Conservation (phyloP, 768 basidiomycete species). For the Lactarius indigo region DNA sequence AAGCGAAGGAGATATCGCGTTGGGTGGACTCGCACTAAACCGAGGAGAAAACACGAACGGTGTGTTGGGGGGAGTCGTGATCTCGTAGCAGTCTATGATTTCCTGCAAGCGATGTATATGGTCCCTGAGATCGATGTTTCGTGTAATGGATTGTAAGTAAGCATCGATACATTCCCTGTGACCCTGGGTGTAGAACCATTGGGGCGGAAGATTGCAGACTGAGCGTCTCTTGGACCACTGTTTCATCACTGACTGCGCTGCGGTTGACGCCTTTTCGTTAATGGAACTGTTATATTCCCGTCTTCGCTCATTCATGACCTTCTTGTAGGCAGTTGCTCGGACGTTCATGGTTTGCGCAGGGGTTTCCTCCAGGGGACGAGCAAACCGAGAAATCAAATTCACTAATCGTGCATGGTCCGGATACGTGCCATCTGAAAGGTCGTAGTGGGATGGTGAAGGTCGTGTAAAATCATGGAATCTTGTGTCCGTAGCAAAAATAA, state of each 20-base stretch:
- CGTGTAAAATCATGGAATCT: not conserved
- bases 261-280: not conserved
- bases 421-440: slow-evolving; percentile 1
- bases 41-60: not conserved
- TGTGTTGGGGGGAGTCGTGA: not conserved
- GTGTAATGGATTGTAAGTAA: not conserved
- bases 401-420: not conserved
- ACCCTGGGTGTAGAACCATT: not conserved
- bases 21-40: not conserved
- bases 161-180: not conserved
- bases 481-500: not conserved
- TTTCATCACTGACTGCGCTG: slow-evolving; percentile 25
- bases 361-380: not conserved
- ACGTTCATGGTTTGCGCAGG: not conserved
- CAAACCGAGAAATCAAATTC: not conserved
- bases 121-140: not conserved
- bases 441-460: slow-evolving; percentile 27
- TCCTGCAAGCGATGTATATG: slow-evolving; percentile 7
- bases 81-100: not conserved
- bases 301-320: too few species aligned
- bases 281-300: not conserved
- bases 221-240: not conserved
- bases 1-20: not conserved
- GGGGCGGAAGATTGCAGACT: not conserved
- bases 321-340: not conserved